phyloP scores from a whole-genome alignment of 1,284 basidiomycete genomes.

The Tylopilus orsonianus region DNA sequence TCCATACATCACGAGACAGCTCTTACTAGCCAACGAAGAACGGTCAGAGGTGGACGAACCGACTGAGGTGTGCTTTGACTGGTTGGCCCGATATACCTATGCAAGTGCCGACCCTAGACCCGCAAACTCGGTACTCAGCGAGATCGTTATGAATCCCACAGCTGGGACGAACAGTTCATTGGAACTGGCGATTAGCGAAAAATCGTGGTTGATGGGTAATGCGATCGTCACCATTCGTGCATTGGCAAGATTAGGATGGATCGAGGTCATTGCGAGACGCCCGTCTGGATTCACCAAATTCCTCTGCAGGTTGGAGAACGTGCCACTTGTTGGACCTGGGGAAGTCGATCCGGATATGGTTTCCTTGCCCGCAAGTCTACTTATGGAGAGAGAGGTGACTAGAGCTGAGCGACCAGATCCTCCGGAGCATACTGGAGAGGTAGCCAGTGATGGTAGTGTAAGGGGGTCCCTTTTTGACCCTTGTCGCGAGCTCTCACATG shows the following conservation, averaged over 20 bases:
- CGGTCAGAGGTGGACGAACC: slow-evolving; percentile 80
- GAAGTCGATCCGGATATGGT: slow-evolving; percentile 78
- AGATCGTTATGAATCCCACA: slow-evolving; percentile 62
- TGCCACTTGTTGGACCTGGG: slow-evolving; percentile 79
- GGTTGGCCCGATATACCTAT: slow-evolving; percentile 94
- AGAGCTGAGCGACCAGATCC: slow-evolving; percentile 31
- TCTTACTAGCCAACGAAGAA: slow-evolving; percentile 86
- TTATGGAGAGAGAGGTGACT: slow-evolving; percentile 64
- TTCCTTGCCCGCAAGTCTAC: slow-evolving; percentile 68
- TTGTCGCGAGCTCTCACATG: slow-evolving; percentile 11
- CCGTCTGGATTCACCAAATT: slow-evolving; percentile 90
- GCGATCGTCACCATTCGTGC: slow-evolving; percentile 84
- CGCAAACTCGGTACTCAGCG: slow-evolving; percentile 75
- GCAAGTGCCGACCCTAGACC: slow-evolving; percentile 93
- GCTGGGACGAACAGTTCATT: slow-evolving; percentile 29
- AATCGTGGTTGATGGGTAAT: slow-evolving; percentile 88
- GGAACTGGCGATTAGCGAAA: slow-evolving; percentile 51
- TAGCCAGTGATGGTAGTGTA: slow-evolving; percentile 11
- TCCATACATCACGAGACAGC: slow-evolving; percentile 83
- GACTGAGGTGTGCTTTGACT: slow-evolving; percentile 97
- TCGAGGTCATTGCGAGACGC: slow-evolving; percentile 83
- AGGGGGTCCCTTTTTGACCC: not conserved
- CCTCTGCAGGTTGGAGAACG: slow-evolving; percentile 89
- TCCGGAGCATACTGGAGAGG: slow-evolving; percentile 9
- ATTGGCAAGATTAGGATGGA: slow-evolving; percentile 81